phyloP scores from a whole-genome alignment of 352 stramenopile genomes.

The Phytophthora melonis region DNA sequence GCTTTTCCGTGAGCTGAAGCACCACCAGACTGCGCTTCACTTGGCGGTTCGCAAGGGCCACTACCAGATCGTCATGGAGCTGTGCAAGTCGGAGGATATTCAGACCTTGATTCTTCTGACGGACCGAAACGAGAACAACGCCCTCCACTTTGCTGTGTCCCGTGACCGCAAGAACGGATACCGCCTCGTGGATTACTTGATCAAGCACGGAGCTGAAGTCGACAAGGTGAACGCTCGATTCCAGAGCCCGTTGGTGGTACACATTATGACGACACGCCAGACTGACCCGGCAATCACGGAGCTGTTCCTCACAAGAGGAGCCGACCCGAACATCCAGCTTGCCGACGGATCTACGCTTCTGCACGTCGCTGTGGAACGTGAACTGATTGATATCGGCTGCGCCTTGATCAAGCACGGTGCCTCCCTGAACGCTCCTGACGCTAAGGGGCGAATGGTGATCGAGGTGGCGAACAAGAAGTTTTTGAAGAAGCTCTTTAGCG shows the following conservation, averaged over 20 bases:
- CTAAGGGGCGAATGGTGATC: slow-evolving; percentile 77
- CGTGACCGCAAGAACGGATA: slow-evolving; percentile 86
- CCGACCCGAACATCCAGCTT: slow-evolving; percentile 78
- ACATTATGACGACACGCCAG: slow-evolving; percentile 89
- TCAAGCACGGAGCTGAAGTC: slow-evolving; percentile 84
- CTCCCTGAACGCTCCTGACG: slow-evolving; percentile 78
- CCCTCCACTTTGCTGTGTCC: slow-evolving; percentile 84
- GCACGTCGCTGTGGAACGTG: slow-evolving; percentile 83
- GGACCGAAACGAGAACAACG: slow-evolving; percentile 88
- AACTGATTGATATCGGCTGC: slow-evolving; percentile 85
- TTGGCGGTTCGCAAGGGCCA: slow-evolving; percentile 86
- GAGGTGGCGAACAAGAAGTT: slow-evolving; percentile 84
- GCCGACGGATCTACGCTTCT: slow-evolving; percentile 85
- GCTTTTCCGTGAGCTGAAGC: slow-evolving; percentile 87
- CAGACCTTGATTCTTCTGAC: slow-evolving; percentile 73
- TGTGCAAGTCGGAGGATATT: slow-evolving; percentile 82
- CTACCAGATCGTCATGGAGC: slow-evolving; percentile 87
- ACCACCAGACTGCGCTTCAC: slow-evolving; percentile 85
- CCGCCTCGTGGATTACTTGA: slow-evolving; percentile 84
- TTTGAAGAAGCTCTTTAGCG: slow-evolving; percentile 84
- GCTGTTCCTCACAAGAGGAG: slow-evolving; percentile 69
- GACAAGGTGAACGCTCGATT: slow-evolving; percentile 87
- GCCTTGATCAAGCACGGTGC: slow-evolving; percentile 74
- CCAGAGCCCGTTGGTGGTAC: slow-evolving; percentile 81
- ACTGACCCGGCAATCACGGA: slow-evolving; percentile 84